Evolutionary conservation across 148 eudicot species (phyloP), one percentile per base, ranked within the genome.

Genomic region (Amaranthus cruentus): DNA sequence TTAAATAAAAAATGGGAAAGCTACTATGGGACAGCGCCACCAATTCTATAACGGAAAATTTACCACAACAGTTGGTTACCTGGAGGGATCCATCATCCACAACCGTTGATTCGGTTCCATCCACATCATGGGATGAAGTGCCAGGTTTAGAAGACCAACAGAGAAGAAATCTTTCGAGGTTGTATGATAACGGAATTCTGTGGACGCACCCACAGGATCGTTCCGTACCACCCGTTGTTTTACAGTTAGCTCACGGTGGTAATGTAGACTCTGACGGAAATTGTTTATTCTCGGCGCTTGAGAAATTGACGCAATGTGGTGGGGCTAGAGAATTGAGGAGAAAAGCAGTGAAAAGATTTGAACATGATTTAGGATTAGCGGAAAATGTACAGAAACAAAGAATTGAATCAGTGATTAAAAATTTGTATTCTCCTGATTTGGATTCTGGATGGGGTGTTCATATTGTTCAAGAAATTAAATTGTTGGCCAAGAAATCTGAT

Each of bases 221-320:
- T 6, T 43, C 70, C 6, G 53, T 42, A 0, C 62, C 80, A n/a
- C 57, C 82, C 21, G 73, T 87, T 43, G 89, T 93, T 1, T 91
- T 93, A 82, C 70, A 88, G 71, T 75, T 91, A 47, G 76, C 80
- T 49, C 98, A 91, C 81, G 98, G 95, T 46, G 98, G 98, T 2
- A 89, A 91, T 15, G 98, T 93, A 42, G 95, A 87, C 55, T 80
- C 92, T 3, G 98, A 93, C 84, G 98, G 98, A 3, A 93, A 93
- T 78, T 93, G 98, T 43, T 71, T 91, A 0, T 89, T 89, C 79
- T 86, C 95, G 79, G 89, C 97, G 68, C 81, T 86, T 28, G 73
- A 75, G 66, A 85, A 69, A 81, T 90, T 95, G 50, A 38, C 59
- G 70, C 14, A 11, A 2, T 48, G 69, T 7, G 72, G 78, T 4